phyloP scores from a whole-genome alignment of 2,329 filamentous ascomycete species.

The Raffaelea arxii region DNA sequence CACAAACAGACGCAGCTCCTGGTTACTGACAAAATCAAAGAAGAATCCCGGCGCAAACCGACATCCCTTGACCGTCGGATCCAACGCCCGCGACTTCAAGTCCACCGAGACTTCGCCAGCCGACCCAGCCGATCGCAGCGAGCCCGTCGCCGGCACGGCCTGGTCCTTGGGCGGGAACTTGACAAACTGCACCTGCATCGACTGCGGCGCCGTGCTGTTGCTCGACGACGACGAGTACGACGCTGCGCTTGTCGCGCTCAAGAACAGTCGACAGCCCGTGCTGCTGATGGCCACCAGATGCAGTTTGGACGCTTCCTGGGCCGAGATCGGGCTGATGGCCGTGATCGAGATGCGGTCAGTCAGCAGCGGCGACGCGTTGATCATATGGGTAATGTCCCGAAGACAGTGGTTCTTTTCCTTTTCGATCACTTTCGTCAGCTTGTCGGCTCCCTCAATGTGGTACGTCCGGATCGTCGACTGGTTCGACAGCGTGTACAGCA shows the following conservation, averaged over 20 bases:
- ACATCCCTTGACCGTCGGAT: conserved; percentile 39
- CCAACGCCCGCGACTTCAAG: conserved; percentile 37
- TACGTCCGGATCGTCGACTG: conserved; percentile 86
- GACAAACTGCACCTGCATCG: conserved; percentile 96
- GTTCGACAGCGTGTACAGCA: conserved; percentile 86
- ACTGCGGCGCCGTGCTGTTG: conserved; percentile 60
- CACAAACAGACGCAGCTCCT: conserved; percentile 55
- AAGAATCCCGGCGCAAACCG: conserved; percentile 84
- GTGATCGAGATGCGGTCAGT: conserved; percentile 63
- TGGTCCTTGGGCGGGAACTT: conserved; percentile 68
- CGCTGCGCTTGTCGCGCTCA: conserved; percentile 77
- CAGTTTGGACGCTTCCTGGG: conserved; percentile 68
- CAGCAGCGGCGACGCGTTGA: conserved; percentile 62
- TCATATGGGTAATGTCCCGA: conserved; percentile 77
- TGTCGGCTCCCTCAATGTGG: conserved; percentile 62
- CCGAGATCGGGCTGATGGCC: conserved; percentile 75
- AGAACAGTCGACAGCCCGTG: conserved; percentile 82
- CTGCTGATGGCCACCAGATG: conserved; percentile 86
- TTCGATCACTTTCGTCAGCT: conserved; percentile 54
- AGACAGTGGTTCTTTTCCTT: conserved; percentile 53
- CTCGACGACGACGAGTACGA: conserved; percentile 54
- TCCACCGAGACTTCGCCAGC: conserved; percentile 34
- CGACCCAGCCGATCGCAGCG: conserved; percentile 15
- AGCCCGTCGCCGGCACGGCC: conserved; percentile 12
- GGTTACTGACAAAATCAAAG: conserved; percentile 58